Percentiles rank a stretch among this genome's conserved stretches.
phyloP scores from a whole-genome alignment of 768 basidiomycete genomes.

The Leccinum imitatum region DNA sequence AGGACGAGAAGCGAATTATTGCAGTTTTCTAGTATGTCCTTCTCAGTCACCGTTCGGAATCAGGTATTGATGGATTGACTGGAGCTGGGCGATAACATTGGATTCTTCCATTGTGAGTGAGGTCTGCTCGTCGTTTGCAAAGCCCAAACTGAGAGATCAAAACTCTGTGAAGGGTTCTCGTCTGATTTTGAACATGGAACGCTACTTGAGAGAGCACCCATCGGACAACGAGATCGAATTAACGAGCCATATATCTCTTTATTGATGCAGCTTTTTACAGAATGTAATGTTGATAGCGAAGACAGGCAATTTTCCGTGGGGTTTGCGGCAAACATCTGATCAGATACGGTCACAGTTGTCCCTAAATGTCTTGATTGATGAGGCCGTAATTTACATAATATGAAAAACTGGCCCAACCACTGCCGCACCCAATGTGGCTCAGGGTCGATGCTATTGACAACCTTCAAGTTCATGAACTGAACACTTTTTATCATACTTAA shows the following conservation, averaged over 20 bases:
- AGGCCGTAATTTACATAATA: neutral
- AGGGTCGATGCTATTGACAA: neutral
- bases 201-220: slow-evolving; percentile 7
- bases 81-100: slow-evolving; percentile 19
- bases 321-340: neutral
- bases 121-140: neutral
- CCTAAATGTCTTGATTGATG: neutral
- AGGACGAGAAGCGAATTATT: too few species aligned
- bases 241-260: slow-evolving; percentile 12
- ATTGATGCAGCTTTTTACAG: neutral
- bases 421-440: neutral
- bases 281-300: neutral
- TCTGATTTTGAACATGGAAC: slow-evolving; percentile 27
- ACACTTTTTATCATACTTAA: neutral
- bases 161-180: slow-evolving; percentile 17
- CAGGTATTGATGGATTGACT: slow-evolving; percentile 1
- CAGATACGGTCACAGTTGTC: neutral
- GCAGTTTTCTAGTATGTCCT: slow-evolving; percentile 8
- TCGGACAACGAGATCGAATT: slow-evolving; percentile 7
- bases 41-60: neutral
- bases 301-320: neutral
- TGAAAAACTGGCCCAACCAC: neutral
- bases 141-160: too few species aligned
- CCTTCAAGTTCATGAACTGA: neutral
- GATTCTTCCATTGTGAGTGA: slow-evolving; percentile 19